phyloP scores from a whole-genome alignment of 108 stramenopile species.

The Pseudonitzschia pungens region DNA sequence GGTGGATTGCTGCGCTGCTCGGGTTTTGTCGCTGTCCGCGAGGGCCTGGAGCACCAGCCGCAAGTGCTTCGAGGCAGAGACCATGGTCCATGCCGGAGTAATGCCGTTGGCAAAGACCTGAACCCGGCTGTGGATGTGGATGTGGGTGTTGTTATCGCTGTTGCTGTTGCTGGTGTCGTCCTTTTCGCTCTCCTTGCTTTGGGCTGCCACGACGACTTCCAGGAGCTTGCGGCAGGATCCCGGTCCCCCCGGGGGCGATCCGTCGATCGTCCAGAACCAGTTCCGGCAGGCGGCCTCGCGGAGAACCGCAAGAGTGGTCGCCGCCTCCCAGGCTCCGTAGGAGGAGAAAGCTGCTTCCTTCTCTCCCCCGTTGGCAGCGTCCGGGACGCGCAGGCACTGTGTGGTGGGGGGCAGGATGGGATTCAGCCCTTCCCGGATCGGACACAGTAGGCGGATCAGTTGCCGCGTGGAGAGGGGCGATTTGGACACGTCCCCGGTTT shows the following conservation, averaged over 20 bases:
- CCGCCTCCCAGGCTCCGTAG: conserved; percentile 56
- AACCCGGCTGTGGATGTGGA: conserved; percentile 6
- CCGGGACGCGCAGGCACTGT: conserved; percentile 22
- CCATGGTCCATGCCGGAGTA: conserved; percentile 51
- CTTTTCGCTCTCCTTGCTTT: too few relatives aligned
- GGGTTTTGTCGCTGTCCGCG: not conserved
- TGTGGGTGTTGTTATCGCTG: conserved; percentile 4
- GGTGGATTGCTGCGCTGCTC: not conserved
- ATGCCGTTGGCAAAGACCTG: conserved; percentile 26
- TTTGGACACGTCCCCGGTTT: conserved; percentile 53
- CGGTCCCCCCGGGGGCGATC: conserved; percentile 37
- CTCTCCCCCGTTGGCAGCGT: too few relatives aligned
- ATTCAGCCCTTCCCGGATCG: conserved; percentile 32
- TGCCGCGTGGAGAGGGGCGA: conserved; percentile 54
- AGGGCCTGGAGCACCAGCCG: conserved; percentile 37
- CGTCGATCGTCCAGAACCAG: conserved; percentile 59
- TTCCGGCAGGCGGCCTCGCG: conserved; percentile 46
- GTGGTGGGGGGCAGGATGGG: conserved; percentile 43
- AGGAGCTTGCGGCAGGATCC: conserved; percentile 50
- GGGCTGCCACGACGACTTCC: conserved; percentile 9
- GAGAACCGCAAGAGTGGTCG: conserved; percentile 42
- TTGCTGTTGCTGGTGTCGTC: not conserved
- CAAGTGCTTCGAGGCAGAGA: conserved; percentile 40
- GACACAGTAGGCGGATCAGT: conserved; percentile 62
- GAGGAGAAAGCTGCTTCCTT: not conserved